Base-by-base conservation (phyloP, 495 filamentous ascomycete genomes). In the Cercophora samala region DNA sequence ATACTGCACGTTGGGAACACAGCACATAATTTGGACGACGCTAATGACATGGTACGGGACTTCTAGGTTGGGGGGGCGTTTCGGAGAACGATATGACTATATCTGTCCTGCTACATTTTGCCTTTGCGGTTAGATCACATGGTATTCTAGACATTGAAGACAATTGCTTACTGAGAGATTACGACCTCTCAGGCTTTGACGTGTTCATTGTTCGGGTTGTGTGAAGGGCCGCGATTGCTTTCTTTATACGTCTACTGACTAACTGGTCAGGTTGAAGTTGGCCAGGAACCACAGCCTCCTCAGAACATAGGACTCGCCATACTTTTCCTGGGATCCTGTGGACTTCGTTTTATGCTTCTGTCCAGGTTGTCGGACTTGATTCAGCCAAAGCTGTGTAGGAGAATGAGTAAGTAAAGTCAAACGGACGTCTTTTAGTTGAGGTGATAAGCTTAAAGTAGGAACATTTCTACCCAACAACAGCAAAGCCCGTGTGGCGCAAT, bases 401-500 rank as follows among this genome's bases (percentile, higher is more conserved):
- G n/a, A n/a, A n/a, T n/a, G n/a, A n/a, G n/a, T n/a, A n/a, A n/a
- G n/a, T n/a, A n/a, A n/a, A n/a, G n/a, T n/a, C n/a, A n/a, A n/a
- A n/a, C n/a, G n/a, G n/a, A n/a, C 8, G 29, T 17, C 9, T 2
- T 3, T 46, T 13, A 2, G 37, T 9, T 18, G 3, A 9, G 0
- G 5, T 29, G 15, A 46, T 46, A 46, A 32, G 37, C 1, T 46
- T 13, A 46, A 11, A 17, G 15, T 0, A 1, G 37, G 13, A 46
- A 18, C 8, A 46, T 9, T 46, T 46, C 0, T 6, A 5, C 5
- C 37, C 37, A 46, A 46, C 37, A 46, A 46, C 13, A 46, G 11
- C 5, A 46, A 23, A 56, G 53, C 53, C 53, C 53, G 53, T 56
- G 53, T 56, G 53, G 53, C 53, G 53, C 53, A 56, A 56, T 56